Evolutionary conservation across 805 yeast genomes (phyloP), one percentile per base, ranked within the genome.

Genomic region (Scheffersomyces lignosus): DNA sequence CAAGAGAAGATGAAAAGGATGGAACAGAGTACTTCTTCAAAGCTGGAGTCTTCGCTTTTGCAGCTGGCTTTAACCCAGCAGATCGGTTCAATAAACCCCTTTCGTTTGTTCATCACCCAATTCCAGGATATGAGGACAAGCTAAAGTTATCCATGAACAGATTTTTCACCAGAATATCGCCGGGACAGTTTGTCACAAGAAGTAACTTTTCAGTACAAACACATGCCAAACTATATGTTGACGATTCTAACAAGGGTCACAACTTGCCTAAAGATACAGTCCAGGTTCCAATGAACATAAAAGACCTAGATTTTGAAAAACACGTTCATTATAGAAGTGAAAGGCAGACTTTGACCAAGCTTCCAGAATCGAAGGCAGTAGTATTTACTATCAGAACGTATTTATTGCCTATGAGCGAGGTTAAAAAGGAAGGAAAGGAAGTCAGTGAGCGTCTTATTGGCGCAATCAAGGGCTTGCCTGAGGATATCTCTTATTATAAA

Each of bases 391-490:
- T 68, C 31, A 44, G 70, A 31, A 69, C 75, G 0, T 67, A 66
- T 35, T 54, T 69, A 34, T 49, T 55, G 17, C 75, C 73, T 5
- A 45, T 69, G 47, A 43, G 56, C 25, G 45, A 62, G 15, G 40
- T 69, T 23, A 60, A 58, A 33, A 43, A 44, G 2, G 64, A 67
- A 28, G 61, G 62, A 1, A 39, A 35, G 17, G 72, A 67, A 33
- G 62, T 67, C 1, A 64, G 71, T 4, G 74, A 71, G n/a, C 73
- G 80, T 14, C 59, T 86, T 15, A 64, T 70, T 31, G 81, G 78
- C 6, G 87, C 89, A 1, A 75, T 87, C 24, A 73, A 74, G 15
- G 83, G 80, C 0, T 70, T 85, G 52, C 82, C 83, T 6, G 77
- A 66, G 3, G 76, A 66, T 17, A 56, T 84, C 38, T 78, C 80